These are phyloP conservation scores for Cajanus cajan DNA, from an alignment of 306 rosid genomes.

Conservation along the genomic window DNA sequence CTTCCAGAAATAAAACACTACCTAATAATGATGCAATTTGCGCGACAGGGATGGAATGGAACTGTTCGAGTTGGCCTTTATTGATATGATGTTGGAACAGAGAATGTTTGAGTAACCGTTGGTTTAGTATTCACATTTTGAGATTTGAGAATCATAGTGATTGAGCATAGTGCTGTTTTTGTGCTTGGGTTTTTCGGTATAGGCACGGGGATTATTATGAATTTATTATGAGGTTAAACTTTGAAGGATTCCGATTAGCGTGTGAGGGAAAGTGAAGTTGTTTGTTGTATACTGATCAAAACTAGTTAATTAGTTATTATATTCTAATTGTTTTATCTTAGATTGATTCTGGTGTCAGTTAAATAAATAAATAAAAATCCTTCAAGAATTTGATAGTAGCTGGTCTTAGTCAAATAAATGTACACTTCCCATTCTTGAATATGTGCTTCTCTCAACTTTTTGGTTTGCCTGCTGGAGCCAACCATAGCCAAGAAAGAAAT, in stretches of 20 bases:
- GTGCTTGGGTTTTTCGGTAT: background rate
- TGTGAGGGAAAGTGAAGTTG: background rate
- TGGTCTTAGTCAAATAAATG: background rate
- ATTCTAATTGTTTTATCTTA: too few species aligned
- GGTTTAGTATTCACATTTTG: too few species aligned
- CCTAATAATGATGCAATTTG: background rate
- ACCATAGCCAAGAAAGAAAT: slow-evolving; percentile 52
- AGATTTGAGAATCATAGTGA: background rate
- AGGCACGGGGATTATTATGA: background rate
- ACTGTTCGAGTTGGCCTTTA: too few species aligned
- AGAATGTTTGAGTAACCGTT: background rate
- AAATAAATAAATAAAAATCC: background rate
- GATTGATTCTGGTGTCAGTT: background rate
- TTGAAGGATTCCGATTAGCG: background rate
- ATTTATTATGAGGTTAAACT: background rate
- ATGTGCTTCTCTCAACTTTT: slow-evolving; percentile 78
- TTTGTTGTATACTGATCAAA: background rate
- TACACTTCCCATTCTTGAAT: slow-evolving; percentile 87
- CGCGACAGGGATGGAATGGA: too few species aligned
- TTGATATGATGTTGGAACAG: too few species aligned
- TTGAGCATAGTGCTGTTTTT: background rate
- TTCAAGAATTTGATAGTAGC: background rate
- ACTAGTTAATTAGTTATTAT: background rate
- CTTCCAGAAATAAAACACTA: too few species aligned
- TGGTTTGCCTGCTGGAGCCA: slow-evolving; percentile 54